Base-by-base conservation (phyloP, 2,329 filamentous ascomycete genomes). In the Nigrospora oryzae region DNA sequence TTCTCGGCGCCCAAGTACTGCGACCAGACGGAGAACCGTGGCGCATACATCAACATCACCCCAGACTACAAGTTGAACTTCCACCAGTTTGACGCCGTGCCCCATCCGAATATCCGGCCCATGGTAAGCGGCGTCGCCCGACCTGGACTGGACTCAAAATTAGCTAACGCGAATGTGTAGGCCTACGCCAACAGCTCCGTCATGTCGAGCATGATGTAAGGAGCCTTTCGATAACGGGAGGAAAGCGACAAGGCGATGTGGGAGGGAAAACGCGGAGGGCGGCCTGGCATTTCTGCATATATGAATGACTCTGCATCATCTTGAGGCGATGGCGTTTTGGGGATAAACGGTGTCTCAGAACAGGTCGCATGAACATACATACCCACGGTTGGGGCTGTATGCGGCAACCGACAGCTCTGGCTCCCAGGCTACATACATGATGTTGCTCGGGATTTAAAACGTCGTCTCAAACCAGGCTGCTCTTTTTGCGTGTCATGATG, bases 1-100 rank as follows among this genome's bases (percentile, higher is more conserved):
- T 98, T 98, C 74, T 97, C 91, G 36, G 93, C 93, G 23, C 93
- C 93, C 35, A 95, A 83, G 66, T 98, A 98, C 66, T 98, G 93
- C 67, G 93, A 98, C 63, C 89, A 89, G 56, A 97, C 93, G 1
- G 91, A 95, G 70, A 98, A 98, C 70, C 93, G 90, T 71, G 93
- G 93, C 52, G 93, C 93, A 15, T 98, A 94, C 66, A 98, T 98
- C 77, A 97, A 98, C 67, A 85, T 98, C 52, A 86, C 87, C 31
- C 79, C 87, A 14, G 87, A 95, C 50, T 88, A 94, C 63, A 94
- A 96, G 74, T 83, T 97, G 56, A 73, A 88, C 34, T 98, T 87
- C 69, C 79, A 93, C 63, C 84, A 95, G 62, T 98, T 98, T 56
- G 90, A 97, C 56, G 93, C 93, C 8, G 93, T 98, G 44, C 90